Percentiles rank a stretch among this genome's conserved stretches.
These are phyloP conservation scores for Russula dissimulans DNA, from an alignment of 768 basidiomycete genomes.

Conservation along the genomic window DNA sequence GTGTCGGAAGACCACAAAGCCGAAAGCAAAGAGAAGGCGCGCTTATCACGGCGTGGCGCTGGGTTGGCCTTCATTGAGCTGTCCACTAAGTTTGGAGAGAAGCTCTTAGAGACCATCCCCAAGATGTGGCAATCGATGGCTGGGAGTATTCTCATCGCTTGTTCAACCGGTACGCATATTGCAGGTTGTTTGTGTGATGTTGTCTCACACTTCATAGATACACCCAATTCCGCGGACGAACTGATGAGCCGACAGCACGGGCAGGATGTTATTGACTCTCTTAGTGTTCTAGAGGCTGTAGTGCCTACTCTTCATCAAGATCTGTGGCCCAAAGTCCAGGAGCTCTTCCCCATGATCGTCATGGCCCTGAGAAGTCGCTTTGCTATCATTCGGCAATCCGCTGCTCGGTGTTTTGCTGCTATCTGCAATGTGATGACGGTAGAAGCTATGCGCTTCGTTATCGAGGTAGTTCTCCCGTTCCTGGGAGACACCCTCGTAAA, in stretches of 20 bases:
- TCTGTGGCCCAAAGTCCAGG: conserved; percentile 58
- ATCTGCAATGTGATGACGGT: conserved; percentile 80
- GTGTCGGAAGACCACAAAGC: conserved; percentile 38
- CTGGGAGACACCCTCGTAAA: conserved; percentile 70
- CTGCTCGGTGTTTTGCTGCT: conserved; percentile 79
- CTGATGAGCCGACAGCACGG: conserved; percentile 66
- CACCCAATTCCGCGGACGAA: conserved; percentile 48
- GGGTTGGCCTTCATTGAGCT: conserved; percentile 72
- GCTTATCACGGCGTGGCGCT: conserved; percentile 78
- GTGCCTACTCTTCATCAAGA: conserved; percentile 63
- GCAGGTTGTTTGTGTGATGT: not conserved
- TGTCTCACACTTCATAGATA: conserved; percentile 21
- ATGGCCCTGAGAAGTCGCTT: conserved; percentile 76
- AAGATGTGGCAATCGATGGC: conserved; percentile 94
- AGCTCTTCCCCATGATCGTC: conserved; percentile 68
- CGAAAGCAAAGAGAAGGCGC: conserved; percentile 53
- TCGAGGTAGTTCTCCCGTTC: conserved; percentile 73
- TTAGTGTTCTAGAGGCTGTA: conserved; percentile 82
- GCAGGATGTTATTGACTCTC: conserved; percentile 86
- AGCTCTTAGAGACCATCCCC: conserved; percentile 71
- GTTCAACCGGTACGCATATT: conserved; percentile 47
- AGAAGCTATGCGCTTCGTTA: conserved; percentile 83
- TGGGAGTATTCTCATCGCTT: conserved; percentile 62
- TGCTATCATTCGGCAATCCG: conserved; percentile 83
- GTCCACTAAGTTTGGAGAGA: conserved; percentile 63